Percentiles rank a stretch among this genome's conserved stretches.
These are phyloP conservation scores for Ceratocystis papillata DNA, from an alignment of 2,329 filamentous ascomycete genomes.

Conservation along the genomic window DNA sequence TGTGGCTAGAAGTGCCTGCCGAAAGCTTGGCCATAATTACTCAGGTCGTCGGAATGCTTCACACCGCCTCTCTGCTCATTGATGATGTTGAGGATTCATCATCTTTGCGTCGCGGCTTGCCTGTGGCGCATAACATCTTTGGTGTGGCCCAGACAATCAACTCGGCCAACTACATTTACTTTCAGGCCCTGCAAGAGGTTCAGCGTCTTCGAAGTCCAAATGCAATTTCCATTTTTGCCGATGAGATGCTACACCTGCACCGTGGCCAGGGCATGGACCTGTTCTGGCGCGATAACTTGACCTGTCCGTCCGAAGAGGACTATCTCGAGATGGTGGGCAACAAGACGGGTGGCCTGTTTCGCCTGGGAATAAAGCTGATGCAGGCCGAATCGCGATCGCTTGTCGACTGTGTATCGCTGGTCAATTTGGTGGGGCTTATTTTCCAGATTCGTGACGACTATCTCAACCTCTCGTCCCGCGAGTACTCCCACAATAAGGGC, in stretches of 20 bases:
- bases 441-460: slow-evolving; percentile 94
- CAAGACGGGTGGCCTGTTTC: slow-evolving; percentile 81
- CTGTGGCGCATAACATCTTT: slow-evolving; percentile 75
- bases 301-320: slow-evolving; percentile 74
- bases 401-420: slow-evolving; percentile 69
- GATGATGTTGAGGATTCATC: slow-evolving; percentile 84
- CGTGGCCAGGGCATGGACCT: slow-evolving; percentile 84
- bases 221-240: slow-evolving; percentile 61
- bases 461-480: slow-evolving; percentile 64
- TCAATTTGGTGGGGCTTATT: slow-evolving; percentile 73
- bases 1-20: slow-evolving; percentile 63
- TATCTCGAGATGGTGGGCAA: slow-evolving; percentile 92
- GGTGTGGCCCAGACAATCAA: slow-evolving; percentile 84
- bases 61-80: slow-evolving; percentile 71
- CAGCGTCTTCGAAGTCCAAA: slow-evolving; percentile 57
- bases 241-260: slow-evolving; percentile 76
- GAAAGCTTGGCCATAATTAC: slow-evolving; percentile 64
- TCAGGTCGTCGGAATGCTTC: slow-evolving; percentile 70
- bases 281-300: slow-evolving; percentile 77
- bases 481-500: slow-evolving; percentile 82
- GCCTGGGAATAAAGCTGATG: slow-evolving; percentile 78
- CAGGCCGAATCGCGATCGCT: slow-evolving; percentile 53
- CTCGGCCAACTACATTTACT: slow-evolving; percentile 82
- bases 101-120: slow-evolving; percentile 62
- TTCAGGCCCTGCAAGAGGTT: slow-evolving; percentile 64